Percentiles rank a stretch among this genome's conserved stretches.
These are phyloP conservation scores for Cercospora sp. DNA, from an alignment of 2,329 filamentous ascomycete genomes.

Conservation along the genomic window DNA sequence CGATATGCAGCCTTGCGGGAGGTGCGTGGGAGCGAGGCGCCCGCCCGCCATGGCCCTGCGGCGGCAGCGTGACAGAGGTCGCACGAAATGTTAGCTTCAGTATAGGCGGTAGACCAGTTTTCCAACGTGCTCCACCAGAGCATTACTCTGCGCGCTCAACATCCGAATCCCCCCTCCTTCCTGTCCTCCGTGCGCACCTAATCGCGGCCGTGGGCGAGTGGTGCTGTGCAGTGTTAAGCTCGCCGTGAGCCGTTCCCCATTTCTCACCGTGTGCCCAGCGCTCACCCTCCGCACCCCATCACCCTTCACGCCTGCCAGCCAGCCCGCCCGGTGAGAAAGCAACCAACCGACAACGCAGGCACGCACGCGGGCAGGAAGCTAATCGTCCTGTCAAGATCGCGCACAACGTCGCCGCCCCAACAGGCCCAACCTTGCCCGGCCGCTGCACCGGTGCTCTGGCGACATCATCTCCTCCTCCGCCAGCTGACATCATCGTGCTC, in stretches of 20 bases:
- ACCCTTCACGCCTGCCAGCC: not conserved
- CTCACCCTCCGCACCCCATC: not conserved
- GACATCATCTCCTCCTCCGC: constrained; percentile 9
- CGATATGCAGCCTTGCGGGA: not conserved
- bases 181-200: not conserved
- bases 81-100: constrained; percentile 14
- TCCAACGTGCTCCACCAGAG: constrained; percentile 8
- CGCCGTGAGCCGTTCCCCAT: not conserved
- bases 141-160: not conserved
- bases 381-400: constrained; percentile 5
- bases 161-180: not conserved
- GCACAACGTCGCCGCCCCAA: not conserved
- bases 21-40: not conserved
- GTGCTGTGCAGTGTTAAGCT: constrained; percentile 5
- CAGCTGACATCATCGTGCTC: constrained; percentile 10
- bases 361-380: not conserved
- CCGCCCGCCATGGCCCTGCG: not conserved
- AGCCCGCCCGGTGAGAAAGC: not conserved
- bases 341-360: not conserved
- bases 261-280: not conserved
- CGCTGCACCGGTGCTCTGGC: not conserved
- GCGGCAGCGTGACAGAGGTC: constrained; percentile 1
- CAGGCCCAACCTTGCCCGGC: not conserved
- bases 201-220: not conserved
- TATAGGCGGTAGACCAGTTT: constrained; percentile 9